phyloP scores from a whole-genome alignment of 2,329 filamentous ascomycete species.

The Colletotrichum lupini region DNA sequence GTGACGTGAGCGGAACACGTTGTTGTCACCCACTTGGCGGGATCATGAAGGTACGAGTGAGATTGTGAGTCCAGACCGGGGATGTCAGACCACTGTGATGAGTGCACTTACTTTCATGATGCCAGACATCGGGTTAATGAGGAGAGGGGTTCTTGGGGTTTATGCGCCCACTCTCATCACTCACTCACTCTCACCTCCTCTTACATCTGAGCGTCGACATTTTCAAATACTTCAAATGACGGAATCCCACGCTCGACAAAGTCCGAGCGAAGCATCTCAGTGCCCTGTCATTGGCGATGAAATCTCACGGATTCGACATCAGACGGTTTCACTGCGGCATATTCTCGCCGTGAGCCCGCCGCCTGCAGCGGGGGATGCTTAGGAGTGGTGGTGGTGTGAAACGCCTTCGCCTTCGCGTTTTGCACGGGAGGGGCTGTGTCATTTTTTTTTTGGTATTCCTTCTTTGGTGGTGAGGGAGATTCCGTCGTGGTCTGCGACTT shows the following conservation, averaged over 20 bases:
- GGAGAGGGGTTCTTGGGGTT: neutral
- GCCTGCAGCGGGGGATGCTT: neutral
- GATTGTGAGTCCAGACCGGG: neutral
- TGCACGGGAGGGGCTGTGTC: neutral
- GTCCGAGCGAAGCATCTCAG: neutral
- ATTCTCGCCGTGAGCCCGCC: conserved; percentile 13
- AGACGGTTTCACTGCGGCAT: conserved; percentile 31
- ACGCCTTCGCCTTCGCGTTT: conserved; percentile 15
- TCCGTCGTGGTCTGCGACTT: neutral
- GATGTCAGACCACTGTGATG: neutral
- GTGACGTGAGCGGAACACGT: too few species aligned
- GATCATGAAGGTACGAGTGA: too few species aligned
- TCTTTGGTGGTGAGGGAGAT: neutral
- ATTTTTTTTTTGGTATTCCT: neutral
- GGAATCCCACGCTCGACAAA: neutral
- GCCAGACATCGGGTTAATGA: neutral
- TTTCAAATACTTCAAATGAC: conserved; percentile 9
- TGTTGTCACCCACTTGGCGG: too few species aligned
- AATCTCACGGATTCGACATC: neutral
- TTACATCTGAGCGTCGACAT: neutral
- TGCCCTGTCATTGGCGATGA: neutral
- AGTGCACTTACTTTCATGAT: neutral
- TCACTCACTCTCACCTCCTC: neutral
- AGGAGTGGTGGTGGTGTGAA: conserved; percentile 5
- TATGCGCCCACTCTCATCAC: neutral